A percentile compares a stretch with the other conserved stretches of the same genome.
phyloP scores from a whole-genome alignment of 2,329 filamentous ascomycete genomes.

The Dothiorella sarmentorum region DNA sequence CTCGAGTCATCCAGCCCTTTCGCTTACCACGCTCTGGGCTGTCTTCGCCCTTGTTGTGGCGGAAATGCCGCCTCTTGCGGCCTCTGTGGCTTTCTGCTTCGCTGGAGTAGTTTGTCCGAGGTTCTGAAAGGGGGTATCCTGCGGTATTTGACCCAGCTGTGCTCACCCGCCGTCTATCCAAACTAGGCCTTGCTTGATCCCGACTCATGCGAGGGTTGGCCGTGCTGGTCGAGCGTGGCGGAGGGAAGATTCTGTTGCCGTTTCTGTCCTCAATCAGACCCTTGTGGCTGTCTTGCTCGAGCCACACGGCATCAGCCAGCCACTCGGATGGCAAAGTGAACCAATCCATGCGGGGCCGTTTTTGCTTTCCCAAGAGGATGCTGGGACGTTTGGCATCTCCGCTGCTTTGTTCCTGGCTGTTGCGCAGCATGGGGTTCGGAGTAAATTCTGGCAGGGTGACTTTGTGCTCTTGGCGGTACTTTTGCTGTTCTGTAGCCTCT shows the following conservation, averaged over 20 bases:
- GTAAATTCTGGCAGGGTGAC: constrained; percentile 33
- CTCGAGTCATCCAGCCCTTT: constrained; percentile 30
- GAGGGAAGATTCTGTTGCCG: constrained; percentile 65
- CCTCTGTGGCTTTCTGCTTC: constrained; percentile 37
- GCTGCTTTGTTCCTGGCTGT: background rate
- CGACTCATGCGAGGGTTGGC: constrained; percentile 1
- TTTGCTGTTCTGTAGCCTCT: constrained; percentile 38
- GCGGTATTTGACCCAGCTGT: constrained; percentile 30
- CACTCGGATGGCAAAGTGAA: constrained; percentile 77
- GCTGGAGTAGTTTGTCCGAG: constrained; percentile 35
- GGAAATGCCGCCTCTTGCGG: constrained; percentile 31
- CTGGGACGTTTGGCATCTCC: background rate
- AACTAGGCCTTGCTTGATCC: background rate
- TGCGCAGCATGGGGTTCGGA: background rate
- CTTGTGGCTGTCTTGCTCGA: constrained; percentile 79
- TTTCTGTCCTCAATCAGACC: constrained; percentile 74
- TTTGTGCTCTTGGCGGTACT: constrained; percentile 36
- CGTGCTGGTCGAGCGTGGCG: background rate
- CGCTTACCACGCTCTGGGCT: constrained; percentile 29
- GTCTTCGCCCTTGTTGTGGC: constrained; percentile 34
- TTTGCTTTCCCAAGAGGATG: constrained; percentile 21
- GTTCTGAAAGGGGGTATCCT: constrained; percentile 26
- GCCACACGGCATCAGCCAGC: constrained; percentile 86
- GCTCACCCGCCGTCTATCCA: constrained; percentile 4
- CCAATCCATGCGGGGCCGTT: constrained; percentile 79